These are phyloP conservation scores for Boletus rufocinnamomeus DNA, from an alignment of 768 basidiomycete genomes.

Conservation along the genomic window DNA sequence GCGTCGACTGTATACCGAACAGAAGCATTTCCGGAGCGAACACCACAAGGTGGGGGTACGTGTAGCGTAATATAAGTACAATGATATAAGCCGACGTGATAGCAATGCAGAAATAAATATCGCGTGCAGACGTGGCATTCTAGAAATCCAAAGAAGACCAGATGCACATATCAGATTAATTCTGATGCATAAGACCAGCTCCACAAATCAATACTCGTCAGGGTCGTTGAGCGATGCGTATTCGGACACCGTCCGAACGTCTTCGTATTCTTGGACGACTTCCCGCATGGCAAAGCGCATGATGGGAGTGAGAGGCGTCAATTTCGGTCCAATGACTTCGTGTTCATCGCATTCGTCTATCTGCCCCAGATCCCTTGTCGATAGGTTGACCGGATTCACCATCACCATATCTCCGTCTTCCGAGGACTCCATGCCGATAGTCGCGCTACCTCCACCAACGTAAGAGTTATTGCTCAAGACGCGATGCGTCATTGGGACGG, in stretches of 20 bases:
- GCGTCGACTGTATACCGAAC: no score
- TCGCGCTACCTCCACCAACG: constrained; percentile 41
- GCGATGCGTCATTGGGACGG: constrained; percentile 29
- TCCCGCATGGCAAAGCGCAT: constrained; percentile 84
- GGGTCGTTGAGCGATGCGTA: constrained; percentile 72
- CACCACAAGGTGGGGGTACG: neutral
- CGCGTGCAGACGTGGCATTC: neutral
- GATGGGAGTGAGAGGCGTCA: constrained; percentile 77
- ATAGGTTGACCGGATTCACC: constrained; percentile 38
- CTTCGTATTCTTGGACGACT: constrained; percentile 81
- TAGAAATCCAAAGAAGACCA: neutral
- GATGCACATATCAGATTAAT: neutral
- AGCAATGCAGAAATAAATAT: constrained; percentile 17
- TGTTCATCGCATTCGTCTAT: constrained; percentile 56
- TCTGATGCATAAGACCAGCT: constrained; percentile 5
- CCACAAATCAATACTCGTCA: constrained; percentile 58
- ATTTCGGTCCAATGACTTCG: constrained; percentile 67
- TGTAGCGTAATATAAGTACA: constrained; percentile 8
- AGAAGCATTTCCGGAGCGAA: neutral
- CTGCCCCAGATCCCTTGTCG: constrained; percentile 44
- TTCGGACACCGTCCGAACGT: constrained; percentile 71
- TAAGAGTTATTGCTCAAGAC: constrained; percentile 33
- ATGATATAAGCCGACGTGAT: constrained; percentile 4
- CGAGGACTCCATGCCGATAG: constrained; percentile 40
- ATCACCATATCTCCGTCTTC: constrained; percentile 54